A percentile compares a stretch with the other conserved stretches of the same genome.
Conservation (phyloP, 257 asterid species). For the Datura wrightii region DNA sequence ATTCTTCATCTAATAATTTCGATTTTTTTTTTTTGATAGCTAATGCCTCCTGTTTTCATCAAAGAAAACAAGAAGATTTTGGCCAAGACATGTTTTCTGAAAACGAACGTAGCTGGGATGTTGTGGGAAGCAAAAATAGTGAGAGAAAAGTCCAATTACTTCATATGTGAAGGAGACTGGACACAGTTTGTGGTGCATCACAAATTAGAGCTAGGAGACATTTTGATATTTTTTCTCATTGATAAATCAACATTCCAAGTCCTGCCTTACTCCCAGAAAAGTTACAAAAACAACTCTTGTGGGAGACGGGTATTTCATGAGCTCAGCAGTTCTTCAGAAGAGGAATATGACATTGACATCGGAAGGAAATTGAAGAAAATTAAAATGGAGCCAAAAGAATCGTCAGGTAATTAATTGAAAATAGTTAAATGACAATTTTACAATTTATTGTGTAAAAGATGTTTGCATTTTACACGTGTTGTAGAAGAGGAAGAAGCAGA, state of each 20-base stretch:
- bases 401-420: neutral
- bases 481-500: neutral
- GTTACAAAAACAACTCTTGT: neutral
- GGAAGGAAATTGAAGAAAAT: neutral
- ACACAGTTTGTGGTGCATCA: neutral
- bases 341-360: neutral
- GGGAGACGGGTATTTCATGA: neutral
- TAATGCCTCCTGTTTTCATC: neutral
- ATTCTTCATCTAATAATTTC: neutral
- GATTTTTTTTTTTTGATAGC: neutral
- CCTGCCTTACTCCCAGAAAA: neutral
- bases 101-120: neutral
- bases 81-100: neutral
- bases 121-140: neutral
- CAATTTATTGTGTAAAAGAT: neutral
- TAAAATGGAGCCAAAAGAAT: neutral
- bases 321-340: neutral
- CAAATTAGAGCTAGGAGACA: neutral
- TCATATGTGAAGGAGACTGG: constrained; percentile 19
- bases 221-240: constrained; percentile 20
- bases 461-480: neutral
- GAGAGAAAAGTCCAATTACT: neutral
- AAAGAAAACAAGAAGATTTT: constrained; percentile 3
- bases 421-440: no score
- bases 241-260: constrained; percentile 15